Base-by-base conservation (phyloP, 2,329 filamentous ascomycete genomes). In the Epichloe scottii region DNA sequence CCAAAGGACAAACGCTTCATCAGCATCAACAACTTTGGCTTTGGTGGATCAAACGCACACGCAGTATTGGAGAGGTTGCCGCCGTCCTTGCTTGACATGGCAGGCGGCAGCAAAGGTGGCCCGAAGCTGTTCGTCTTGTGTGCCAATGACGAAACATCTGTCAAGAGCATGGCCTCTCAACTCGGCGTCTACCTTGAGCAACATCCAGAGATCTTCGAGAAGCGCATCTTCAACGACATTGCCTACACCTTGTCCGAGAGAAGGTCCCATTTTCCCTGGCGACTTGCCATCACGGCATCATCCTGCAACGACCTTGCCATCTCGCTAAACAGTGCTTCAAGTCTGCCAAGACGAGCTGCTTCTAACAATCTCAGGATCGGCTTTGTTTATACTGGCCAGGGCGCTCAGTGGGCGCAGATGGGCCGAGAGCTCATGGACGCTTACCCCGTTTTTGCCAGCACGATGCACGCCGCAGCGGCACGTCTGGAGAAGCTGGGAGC, bases 11-110 rank as follows among this genome's bases (percentile, higher is more conserved):
- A 76, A 63, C 71, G 70, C 54, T 73, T 70, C 55, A 67, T 75
- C 53, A 76, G 72, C 55, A 63, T 77, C 51, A 76, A 76, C 59
- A 69, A 64, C 51, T 76, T 75, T 50, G 72, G 72, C 2, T 74
- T 70, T 41, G 71, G 69, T 26, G 71, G 66, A 40, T 69, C 71
- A 14, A 75, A 75, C 54, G 69, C 67, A 4, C 71, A 74, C 54
- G 63, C 64, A 0, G 65, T 75, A 2, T 57, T 72, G 17, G 64
- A 67, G 51, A 50, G 49, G 7, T 51, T 51, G 2, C 51, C 55
- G 4, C 17, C 42, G 3, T 41, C 44, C 5, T 15, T 54, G 1
- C 1, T 2, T 10, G 6, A 42, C 3, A 5, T 17, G 1, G 4
- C 30, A 3, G 21, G 11, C n/a, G 14, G 17, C 12, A 30, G 15